Conservation (phyloP, 768 basidiomycete species). For the Amanita inopinata region DNA sequence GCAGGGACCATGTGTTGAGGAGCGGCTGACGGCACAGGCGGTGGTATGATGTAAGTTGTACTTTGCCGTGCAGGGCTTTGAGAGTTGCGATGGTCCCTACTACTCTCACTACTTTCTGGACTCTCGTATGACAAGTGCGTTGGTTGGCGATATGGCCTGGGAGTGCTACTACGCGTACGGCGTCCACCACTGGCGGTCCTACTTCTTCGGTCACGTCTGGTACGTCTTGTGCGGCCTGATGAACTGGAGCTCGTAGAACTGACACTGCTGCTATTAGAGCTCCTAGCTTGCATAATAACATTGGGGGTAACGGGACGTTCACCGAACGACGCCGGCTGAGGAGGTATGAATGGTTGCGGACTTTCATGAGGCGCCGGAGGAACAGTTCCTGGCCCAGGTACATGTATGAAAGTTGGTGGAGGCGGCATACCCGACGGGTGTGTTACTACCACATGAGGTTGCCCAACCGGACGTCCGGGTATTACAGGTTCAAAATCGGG, state of each 20-base stretch:
- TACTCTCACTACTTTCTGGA: slow-evolving; percentile 1
- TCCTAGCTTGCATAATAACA: slow-evolving; percentile 8
- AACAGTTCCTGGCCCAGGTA: not conserved
- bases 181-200: not conserved
- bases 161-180: slow-evolving; percentile 3
- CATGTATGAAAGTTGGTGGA: not conserved
- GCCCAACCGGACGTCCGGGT: not conserved
- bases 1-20: slow-evolving; percentile 13
- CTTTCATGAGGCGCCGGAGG: not conserved
- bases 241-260: slow-evolving; percentile 7
- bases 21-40: too few relatives aligned
- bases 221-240: slow-evolving; percentile 6
- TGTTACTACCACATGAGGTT: too few relatives aligned
- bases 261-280: slow-evolving; percentile 10
- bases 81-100: not conserved
- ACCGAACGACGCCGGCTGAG: not conserved
- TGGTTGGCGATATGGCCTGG: not conserved
- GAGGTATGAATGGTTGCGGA: slow-evolving; percentile 4
- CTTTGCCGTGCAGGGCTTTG: not conserved
- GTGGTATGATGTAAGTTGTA: not conserved
- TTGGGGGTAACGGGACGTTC: slow-evolving; percentile 4
- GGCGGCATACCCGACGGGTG: too few relatives aligned
- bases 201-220: not conserved
- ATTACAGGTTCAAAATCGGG: slow-evolving; percentile 6
- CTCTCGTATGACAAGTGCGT: slow-evolving; percentile 8